Evolutionary conservation across 2,329 filamentous ascomycete species (phyloP).

Genomic region (Cladophialophora carrionii): DNA sequence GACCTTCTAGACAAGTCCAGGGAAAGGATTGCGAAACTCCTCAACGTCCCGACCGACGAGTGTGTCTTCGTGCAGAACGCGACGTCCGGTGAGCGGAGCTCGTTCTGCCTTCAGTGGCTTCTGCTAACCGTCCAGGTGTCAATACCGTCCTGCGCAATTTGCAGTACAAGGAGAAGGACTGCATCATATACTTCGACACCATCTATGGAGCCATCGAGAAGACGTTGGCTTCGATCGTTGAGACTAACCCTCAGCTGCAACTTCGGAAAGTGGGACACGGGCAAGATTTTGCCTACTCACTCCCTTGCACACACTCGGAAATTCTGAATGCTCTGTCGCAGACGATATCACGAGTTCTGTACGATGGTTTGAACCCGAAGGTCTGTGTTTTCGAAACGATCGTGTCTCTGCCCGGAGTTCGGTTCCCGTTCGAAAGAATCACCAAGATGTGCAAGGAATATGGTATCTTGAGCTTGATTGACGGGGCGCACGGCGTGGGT

Average conservation of each 20-base stretch:
- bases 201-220: conserved; percentile 79
- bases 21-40: conserved; percentile 63
- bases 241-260: conserved; percentile 59
- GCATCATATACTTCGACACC: conserved; percentile 67
- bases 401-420: conserved; percentile 74
- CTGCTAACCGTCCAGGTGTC: conserved; percentile 52
- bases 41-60: conserved; percentile 68
- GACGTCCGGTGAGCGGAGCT: conserved; percentile 56
- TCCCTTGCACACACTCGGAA: conserved; percentile 71
- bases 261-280: conserved; percentile 56
- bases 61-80: conserved; percentile 82
- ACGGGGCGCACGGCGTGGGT: conserved; percentile 84
- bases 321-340: conserved; percentile 65
- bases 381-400: conserved; percentile 80
- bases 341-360: conserved; percentile 59
- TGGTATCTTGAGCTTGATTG: conserved; percentile 72
- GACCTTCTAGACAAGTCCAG: conserved; percentile 67
- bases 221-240: conserved; percentile 71
- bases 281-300: conserved; percentile 53
- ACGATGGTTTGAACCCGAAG: conserved; percentile 64
- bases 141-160: conserved; percentile 82
- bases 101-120: neutral
- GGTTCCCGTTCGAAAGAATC: conserved; percentile 76
- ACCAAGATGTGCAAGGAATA: conserved; percentile 66
- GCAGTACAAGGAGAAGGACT: conserved; percentile 68